Percentiles rank a stretch among this genome's conserved stretches.
Conservation (phyloP, 805 yeast species). For the Debaryomyces hansenii region DNA sequence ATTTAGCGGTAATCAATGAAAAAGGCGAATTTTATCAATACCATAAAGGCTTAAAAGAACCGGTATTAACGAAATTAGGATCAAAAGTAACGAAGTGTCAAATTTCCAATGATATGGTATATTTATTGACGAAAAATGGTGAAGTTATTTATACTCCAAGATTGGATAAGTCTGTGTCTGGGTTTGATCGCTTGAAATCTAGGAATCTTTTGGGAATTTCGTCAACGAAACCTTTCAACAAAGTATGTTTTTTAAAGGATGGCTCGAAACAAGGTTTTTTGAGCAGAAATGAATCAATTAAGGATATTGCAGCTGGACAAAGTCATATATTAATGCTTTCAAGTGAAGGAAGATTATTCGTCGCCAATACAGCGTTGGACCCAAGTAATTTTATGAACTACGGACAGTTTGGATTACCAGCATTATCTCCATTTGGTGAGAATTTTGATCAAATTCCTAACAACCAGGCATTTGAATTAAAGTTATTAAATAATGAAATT, state of each 20-base stretch:
- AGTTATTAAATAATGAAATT: conserved; percentile 53
- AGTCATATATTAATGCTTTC: conserved; percentile 69
- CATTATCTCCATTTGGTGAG: conserved; percentile 61
- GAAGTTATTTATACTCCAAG: conserved; percentile 33
- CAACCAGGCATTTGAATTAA: conserved; percentile 46
- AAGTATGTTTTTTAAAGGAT: conserved; percentile 7
- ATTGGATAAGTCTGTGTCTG: conserved; percentile 11
- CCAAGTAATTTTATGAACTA: conserved; percentile 33
- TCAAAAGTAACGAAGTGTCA: conserved; percentile 26
- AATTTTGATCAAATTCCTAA: conserved; percentile 15
- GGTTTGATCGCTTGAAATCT: conserved; percentile 13
- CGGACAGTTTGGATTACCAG: conserved; percentile 88
- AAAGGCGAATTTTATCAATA: conserved; percentile 77
- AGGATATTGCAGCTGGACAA: conserved; percentile 58
- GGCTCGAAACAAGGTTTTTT: conserved; percentile 4
- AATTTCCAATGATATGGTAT: conserved; percentile 53
- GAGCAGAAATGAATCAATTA: conserved; percentile 34
- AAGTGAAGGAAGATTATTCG: conserved; percentile 57
- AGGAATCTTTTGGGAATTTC: conserved; percentile 25
- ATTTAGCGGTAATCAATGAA: conserved; percentile 59
- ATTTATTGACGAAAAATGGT: conserved; percentile 42
- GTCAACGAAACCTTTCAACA: conserved; percentile 5
- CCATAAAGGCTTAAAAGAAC: conserved; percentile 45
- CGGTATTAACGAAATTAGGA: conserved; percentile 27
- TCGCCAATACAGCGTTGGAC: conserved; percentile 55